Percentiles rank a stretch among this genome's conserved stretches.
Conservation (phyloP, 768 basidiomycete genomes). For the Nevesoporus exiguus region DNA sequence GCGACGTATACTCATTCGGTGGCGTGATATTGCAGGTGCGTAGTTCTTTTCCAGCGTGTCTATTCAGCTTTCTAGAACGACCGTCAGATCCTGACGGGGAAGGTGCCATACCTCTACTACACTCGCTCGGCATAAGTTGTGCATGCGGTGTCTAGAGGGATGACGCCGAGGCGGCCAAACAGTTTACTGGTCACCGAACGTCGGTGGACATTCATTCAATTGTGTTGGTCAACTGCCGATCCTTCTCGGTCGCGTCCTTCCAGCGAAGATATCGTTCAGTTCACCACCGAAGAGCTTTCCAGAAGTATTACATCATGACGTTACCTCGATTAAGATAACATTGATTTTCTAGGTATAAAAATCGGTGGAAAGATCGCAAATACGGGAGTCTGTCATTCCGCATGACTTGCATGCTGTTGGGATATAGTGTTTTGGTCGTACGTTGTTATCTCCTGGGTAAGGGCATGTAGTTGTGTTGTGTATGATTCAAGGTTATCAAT, state of each 20-base stretch:
- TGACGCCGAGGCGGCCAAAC: slow-evolving; percentile 9
- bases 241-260: slow-evolving; percentile 28
- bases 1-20: slow-evolving; percentile 21
- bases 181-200: slow-evolving; percentile 3
- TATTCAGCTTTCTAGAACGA: background rate
- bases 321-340: no score
- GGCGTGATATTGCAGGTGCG: slow-evolving; percentile 32
- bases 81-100: slow-evolving; percentile 9
- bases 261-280: slow-evolving; percentile 24
- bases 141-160: slow-evolving; percentile 11
- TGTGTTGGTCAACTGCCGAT: slow-evolving; percentile 24
- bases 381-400: no score
- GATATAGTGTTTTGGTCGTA: no score
- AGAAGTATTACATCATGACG: background rate
- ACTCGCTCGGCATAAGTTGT: slow-evolving; percentile 10
- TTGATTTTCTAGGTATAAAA: no score
- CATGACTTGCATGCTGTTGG: no score
- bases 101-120: slow-evolving; percentile 15
- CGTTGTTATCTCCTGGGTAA: no score
- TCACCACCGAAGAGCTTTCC: slow-evolving; percentile 4
- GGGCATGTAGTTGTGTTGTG: no score
- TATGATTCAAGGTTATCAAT: no score
- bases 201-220: slow-evolving; percentile 10
- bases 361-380: no score
- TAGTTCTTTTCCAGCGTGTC: background rate